Percentiles rank a stretch among this genome's conserved stretches.
Evolutionary conservation across 164 flowering plant genomes (phyloP).

Genomic region (Saururus chinensis): DNA sequence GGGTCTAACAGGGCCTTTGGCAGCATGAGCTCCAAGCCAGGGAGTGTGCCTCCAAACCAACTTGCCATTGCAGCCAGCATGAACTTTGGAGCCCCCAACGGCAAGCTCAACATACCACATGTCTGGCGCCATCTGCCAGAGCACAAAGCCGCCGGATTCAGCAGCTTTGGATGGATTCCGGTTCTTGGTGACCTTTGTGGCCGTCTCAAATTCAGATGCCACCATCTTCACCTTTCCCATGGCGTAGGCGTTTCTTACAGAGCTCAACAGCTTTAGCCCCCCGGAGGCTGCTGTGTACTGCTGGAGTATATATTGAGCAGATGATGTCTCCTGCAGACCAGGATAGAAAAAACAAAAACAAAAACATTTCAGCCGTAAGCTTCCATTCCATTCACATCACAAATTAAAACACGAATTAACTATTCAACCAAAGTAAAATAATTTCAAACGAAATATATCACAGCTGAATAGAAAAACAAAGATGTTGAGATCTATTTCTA

Average conservation of each 20-base stretch:
- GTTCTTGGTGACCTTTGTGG: constrained; percentile 43
- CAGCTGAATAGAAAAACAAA: no score
- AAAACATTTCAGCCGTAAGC: not conserved
- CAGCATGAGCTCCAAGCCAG: constrained; percentile 65
- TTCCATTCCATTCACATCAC: no score
- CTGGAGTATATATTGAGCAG: constrained; percentile 59
- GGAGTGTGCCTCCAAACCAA: constrained; percentile 69
- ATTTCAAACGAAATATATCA: no score
- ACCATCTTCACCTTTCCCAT: constrained; percentile 65
- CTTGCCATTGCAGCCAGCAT: constrained; percentile 60
- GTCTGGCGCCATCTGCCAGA: constrained; percentile 67
- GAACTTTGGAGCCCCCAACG: constrained; percentile 54
- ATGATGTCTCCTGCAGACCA: constrained; percentile 40
- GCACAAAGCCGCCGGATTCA: constrained; percentile 49
- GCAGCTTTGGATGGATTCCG: constrained; percentile 36
- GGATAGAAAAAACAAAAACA: not conserved
- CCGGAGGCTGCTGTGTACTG: constrained; percentile 60
- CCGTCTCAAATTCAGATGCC: constrained; percentile 49
- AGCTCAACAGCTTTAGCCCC: constrained; percentile 42
- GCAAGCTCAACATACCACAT: constrained; percentile 79
- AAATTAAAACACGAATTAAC: no score
- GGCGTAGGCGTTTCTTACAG: constrained; percentile 46
- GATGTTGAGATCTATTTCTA: no score
- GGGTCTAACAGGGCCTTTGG: constrained; percentile 65
- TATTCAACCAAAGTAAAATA: no score